Evolutionary conservation across 2,329 filamentous ascomycete species (phyloP).

Genomic region (Arachnomyces sp.): DNA sequence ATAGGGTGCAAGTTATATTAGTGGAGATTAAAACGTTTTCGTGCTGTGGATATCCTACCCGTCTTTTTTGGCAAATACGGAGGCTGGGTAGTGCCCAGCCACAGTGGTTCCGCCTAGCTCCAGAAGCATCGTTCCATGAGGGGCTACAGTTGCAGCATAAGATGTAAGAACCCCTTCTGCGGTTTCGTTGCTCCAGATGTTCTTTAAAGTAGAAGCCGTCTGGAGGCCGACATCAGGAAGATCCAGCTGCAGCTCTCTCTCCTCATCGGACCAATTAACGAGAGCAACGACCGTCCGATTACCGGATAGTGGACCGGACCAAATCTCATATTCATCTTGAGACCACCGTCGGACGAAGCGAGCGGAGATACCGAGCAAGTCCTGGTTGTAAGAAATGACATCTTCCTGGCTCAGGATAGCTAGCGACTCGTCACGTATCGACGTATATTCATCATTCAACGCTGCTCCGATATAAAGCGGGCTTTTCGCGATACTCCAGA

Average conservation of each 20-base stretch:
- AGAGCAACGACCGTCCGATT: conserved; percentile 38
- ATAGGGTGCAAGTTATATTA: no score
- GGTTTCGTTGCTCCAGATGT: conserved; percentile 22
- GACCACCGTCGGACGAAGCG: conserved; percentile 42
- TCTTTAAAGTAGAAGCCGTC: conserved; percentile 24
- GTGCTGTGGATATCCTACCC: conserved; percentile 11
- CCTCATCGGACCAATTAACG: conserved; percentile 43
- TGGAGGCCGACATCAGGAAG: conserved; percentile 35
- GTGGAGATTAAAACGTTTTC: conserved; percentile 1
- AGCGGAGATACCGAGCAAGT: conserved; percentile 44
- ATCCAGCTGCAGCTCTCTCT: conserved; percentile 36
- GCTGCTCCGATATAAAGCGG: conserved; percentile 43
- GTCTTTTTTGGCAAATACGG: conserved; percentile 10
- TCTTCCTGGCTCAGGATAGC: conserved; percentile 43
- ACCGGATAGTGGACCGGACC: conserved; percentile 41
- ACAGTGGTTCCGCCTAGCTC: conserved; percentile 20
- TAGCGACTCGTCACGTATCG: conserved; percentile 35
- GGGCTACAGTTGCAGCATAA: conserved; percentile 19
- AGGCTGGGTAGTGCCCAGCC: conserved; percentile 16
- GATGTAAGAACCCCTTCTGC: conserved; percentile 16
- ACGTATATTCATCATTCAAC: conserved; percentile 24
- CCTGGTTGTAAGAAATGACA: conserved; percentile 52
- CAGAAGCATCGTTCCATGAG: conserved; percentile 25
- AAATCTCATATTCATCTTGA: conserved; percentile 44
- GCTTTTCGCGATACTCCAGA: conserved; percentile 47